phyloP scores from a whole-genome alignment of 805 yeast genomes.

The Saturnispora galanensis region DNA sequence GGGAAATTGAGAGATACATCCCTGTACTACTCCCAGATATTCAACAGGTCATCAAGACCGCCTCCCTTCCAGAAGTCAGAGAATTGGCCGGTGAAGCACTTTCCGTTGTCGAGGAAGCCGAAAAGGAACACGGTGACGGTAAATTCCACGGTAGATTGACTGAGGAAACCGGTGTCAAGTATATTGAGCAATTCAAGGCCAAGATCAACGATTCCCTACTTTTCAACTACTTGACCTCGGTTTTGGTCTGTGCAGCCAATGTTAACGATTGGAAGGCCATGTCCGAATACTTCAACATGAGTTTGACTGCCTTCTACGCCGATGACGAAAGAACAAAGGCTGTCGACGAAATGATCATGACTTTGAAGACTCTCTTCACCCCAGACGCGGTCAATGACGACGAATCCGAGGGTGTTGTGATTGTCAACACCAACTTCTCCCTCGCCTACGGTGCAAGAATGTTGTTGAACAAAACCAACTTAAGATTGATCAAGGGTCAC shows the following conservation, averaged over 20 bases:
- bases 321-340: constrained; percentile 29
- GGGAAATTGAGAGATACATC: constrained; percentile 81
- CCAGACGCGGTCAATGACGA: constrained; percentile 46
- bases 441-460: constrained; percentile 96
- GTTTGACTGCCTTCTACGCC: constrained; percentile 27
- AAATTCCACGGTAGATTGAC: constrained; percentile 69
- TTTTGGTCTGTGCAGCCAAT: constrained; percentile 54
- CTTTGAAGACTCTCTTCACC: constrained; percentile 46
- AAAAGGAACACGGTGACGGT: constrained; percentile 55
- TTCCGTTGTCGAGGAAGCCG: constrained; percentile 72
- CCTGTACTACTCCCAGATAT: constrained; percentile 90
- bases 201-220: constrained; percentile 30
- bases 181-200: constrained; percentile 25
- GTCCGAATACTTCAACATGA: constrained; percentile 40
- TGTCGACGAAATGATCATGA: constrained; percentile 35
- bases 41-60: constrained; percentile 76
- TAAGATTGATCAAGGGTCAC: constrained; percentile 86
- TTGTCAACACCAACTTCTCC: constrained; percentile 91
- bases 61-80: constrained; percentile 94
- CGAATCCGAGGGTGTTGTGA: constrained; percentile 74
- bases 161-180: constrained; percentile 41
- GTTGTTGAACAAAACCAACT: constrained; percentile 85
- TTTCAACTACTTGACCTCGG: constrained; percentile 40
- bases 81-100: constrained; percentile 84
- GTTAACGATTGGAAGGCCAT: constrained; percentile 66